Base-by-base conservation (phyloP, 2,329 filamentous ascomycete genomes). In the Exophiala lecanii-corni region DNA sequence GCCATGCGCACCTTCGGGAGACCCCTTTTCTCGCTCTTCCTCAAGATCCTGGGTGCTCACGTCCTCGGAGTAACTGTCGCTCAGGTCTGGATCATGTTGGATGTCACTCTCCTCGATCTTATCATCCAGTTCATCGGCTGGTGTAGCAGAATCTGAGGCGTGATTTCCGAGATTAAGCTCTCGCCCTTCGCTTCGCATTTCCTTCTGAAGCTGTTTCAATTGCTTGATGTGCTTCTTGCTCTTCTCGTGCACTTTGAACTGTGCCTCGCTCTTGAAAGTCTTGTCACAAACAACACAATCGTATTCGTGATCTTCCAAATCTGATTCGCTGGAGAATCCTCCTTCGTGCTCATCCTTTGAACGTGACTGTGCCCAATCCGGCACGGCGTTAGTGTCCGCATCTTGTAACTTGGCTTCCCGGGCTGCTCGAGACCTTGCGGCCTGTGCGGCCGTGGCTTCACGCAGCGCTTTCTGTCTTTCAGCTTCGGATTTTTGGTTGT, bases 181-280 rank as follows among this genome's bases (percentile, higher is more conserved):
- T 35, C 72, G 70, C 56, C 89, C 84, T 57, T 98, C 86, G 55
- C 82, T 81, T 55, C 75, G 78, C 89, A 98, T 94, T 61, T 92
- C 82, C 57, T 79, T 76, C 57, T 80, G 81, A 28, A 98, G 66
- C 48, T 89, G 78, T 54, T 89, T 82, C 5, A 96, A 75, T 2
- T 88, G 84, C 61, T 95, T 97, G 49, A 82, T 66, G 58, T 98
- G 92, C 66, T 97, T 98, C 64, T 95, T 98, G 72, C 91, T 97
- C 68, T 84, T 88, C 67, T 96, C 89, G 58, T 98, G 92, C 2
- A 85, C 83, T 57, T 94, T 82, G 48, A 85, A 89, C 59, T 97
- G 91, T 53, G 88, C 89, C 60, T 94, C 86, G 58, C 89, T 97
- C 66, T 96, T 86, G 63, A 91, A 92, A 1, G 60, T 73, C 62